A percentile compares a stretch with the other conserved stretches of the same genome.
phyloP scores from a whole-genome alignment of 129 eudicot genomes.

The Centella asiatica region DNA sequence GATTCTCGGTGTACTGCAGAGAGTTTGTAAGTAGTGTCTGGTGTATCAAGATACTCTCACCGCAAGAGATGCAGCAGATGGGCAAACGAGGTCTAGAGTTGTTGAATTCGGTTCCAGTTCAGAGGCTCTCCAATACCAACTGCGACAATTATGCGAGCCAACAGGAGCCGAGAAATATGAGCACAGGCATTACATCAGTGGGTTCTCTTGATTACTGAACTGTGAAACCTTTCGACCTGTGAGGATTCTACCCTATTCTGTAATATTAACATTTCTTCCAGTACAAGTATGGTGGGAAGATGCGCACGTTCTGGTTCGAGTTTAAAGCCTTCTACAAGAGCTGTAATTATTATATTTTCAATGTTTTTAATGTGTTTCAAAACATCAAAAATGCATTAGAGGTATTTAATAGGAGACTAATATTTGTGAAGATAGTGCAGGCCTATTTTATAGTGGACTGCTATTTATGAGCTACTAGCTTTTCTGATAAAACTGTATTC shows the following conservation, averaged over 20 bases:
- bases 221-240: constrained; percentile 14
- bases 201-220: constrained; percentile 70
- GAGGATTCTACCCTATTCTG: constrained; percentile 11
- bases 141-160: constrained; percentile 37
- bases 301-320: constrained; percentile 20
- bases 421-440: constrained; percentile 1
- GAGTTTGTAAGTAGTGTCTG: constrained; percentile 81
- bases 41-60: constrained; percentile 81
- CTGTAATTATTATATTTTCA: constrained; percentile 30
- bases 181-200: constrained; percentile 57
- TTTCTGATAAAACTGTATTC: no score
- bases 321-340: constrained; percentile 17
- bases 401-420: constrained; percentile 9
- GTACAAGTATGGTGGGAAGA: constrained; percentile 10
- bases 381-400: background rate
- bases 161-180: constrained; percentile 41
- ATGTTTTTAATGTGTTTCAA: background rate
- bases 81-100: constrained; percentile 68
- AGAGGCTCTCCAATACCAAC: constrained; percentile 28
- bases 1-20: constrained; percentile 28
- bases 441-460: background rate
- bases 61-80: constrained; percentile 88
- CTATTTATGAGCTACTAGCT: background rate
- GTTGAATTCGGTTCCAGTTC: constrained; percentile 42
- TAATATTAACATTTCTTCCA: constrained; percentile 19